Evolutionary conservation across 2,329 filamentous ascomycete genomes (phyloP).

Genomic region (Mycosphaerelloides madeirae): DNA sequence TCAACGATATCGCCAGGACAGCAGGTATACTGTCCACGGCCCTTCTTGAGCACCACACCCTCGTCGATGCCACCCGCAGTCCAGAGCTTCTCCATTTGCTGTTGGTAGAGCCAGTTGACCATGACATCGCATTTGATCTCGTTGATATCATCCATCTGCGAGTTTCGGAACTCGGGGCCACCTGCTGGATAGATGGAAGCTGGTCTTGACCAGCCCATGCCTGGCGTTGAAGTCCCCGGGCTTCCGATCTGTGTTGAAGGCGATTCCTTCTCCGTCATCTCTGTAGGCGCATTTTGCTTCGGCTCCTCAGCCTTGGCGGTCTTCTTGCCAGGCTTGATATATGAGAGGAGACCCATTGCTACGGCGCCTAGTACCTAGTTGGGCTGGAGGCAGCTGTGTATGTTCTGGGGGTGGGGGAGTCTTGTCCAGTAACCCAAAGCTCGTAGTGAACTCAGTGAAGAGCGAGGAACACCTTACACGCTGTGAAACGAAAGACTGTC

Average conservation of each 20-base stretch:
- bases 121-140: constrained; percentile 59
- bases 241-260: constrained; percentile 12
- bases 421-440: not conserved
- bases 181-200: constrained; percentile 33
- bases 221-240: constrained; percentile 25
- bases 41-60: constrained; percentile 53
- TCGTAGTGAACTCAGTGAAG: constrained; percentile 2
- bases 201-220: constrained; percentile 28
- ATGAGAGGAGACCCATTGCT: constrained; percentile 23
- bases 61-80: constrained; percentile 45
- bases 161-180: constrained; percentile 37
- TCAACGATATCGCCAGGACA: constrained; percentile 45
- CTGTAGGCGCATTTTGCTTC: constrained; percentile 10
- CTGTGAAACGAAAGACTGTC: constrained; percentile 14
- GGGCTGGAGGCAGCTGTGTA: not conserved
- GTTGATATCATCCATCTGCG: constrained; percentile 41
- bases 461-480: not conserved
- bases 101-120: constrained; percentile 60
- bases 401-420: not conserved
- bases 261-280: constrained; percentile 16
- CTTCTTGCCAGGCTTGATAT: constrained; percentile 17
- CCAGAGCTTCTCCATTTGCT: constrained; percentile 56
- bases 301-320: constrained; percentile 10
- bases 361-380: too few species aligned
- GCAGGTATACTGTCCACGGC: constrained; percentile 48